Base-by-base conservation (phyloP, 441 rosid species). In the Pelargonium fulgidum region DNA sequence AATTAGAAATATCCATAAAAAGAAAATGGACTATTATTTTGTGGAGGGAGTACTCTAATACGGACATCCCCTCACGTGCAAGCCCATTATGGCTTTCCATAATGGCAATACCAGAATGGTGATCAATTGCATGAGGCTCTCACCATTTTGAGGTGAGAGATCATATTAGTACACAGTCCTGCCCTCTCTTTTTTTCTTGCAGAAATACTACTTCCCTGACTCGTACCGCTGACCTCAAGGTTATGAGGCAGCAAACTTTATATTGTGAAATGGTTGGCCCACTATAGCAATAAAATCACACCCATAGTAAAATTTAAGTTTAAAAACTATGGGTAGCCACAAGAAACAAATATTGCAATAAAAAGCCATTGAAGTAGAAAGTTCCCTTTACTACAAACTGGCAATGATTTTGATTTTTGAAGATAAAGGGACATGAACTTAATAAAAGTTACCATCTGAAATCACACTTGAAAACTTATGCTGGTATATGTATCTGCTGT, bases 401-500 rank as follows among this genome's bases (percentile, higher is more conserved):
- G 44, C 12, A 29, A 20, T 62, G 29, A 5, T 33, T 62, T n/a
- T n/a, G 14, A 17, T 29, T 33, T 62, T 33, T 62, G 14, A 41
- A 62, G 7, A 29, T 29, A 62, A 62, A 62, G 11, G 14, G 65
- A 12, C 44, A 41, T 41, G 65, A n/a, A 14, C 9, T n/a, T 33
- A 29, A 33, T 62, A 29, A 12, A 33, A 62, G 19, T 33, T 29
- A 62, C n/a, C 44, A 62, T 29, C 65, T 26, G 19, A 29, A 3
- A 62, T 62, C 65, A 62, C 44, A 62, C 44, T 62, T 62, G 44
- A 62, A 62, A 62, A 41, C 44, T 41, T 13, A 20, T 29, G 33
- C 16, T 62, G 26, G 64, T 24, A 33, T 62, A 29, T 33, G 65
- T 12, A 0, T 62, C 19, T 29, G 19, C 33, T 62, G 41, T 29